These are phyloP conservation scores for Fusarium multiceps DNA, from an alignment of 2,329 filamentous ascomycete genomes.

Conservation along the genomic window DNA sequence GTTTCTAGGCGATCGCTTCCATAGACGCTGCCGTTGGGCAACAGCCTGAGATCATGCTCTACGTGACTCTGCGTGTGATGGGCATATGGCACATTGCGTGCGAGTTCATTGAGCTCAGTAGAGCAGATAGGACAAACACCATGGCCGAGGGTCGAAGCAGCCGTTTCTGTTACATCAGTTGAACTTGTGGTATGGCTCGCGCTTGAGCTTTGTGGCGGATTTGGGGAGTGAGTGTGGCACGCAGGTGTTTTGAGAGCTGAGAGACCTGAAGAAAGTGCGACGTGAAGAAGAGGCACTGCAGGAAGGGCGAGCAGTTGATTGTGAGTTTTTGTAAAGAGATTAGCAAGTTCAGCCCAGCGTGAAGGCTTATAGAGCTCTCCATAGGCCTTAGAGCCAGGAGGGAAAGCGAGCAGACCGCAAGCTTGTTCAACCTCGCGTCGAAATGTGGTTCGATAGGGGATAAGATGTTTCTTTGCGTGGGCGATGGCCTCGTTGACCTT, in stretches of 20 bases:
- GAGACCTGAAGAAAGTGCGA: slow-evolving; percentile 89
- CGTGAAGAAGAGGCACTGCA: slow-evolving; percentile 84
- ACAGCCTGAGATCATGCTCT: slow-evolving; percentile 84
- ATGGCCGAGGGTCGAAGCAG: slow-evolving; percentile 66
- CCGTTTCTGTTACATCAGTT: slow-evolving; percentile 51
- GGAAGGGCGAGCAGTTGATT: slow-evolving; percentile 87
- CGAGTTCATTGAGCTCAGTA: slow-evolving; percentile 92
- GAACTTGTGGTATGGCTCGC: slow-evolving; percentile 59
- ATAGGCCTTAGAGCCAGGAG: slow-evolving; percentile 59
- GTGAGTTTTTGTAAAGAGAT: slow-evolving; percentile 86
- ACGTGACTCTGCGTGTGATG: slow-evolving; percentile 95
- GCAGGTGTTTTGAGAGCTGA: slow-evolving; percentile 96
- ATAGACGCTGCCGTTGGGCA: slow-evolving; percentile 90
- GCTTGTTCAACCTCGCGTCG: slow-evolving; percentile 76
- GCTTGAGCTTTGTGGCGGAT: slow-evolving; percentile 8
- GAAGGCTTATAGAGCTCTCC: slow-evolving; percentile 74
- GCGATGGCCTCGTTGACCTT: slow-evolving; percentile 81
- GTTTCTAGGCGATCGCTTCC: slow-evolving; percentile 78
- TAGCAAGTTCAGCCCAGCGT: slow-evolving; percentile 81
- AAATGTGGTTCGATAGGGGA: slow-evolving; percentile 75
- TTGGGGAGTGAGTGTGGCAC: slow-evolving; percentile 68
- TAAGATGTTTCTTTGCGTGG: slow-evolving; percentile 85
- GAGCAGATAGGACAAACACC: slow-evolving; percentile 95
- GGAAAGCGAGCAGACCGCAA: slow-evolving; percentile 83
- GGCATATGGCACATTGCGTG: slow-evolving; percentile 89